These are phyloP conservation scores for Pterulicium gracile DNA, from an alignment of 1,284 basidiomycete genomes.

Conservation along the genomic window DNA sequence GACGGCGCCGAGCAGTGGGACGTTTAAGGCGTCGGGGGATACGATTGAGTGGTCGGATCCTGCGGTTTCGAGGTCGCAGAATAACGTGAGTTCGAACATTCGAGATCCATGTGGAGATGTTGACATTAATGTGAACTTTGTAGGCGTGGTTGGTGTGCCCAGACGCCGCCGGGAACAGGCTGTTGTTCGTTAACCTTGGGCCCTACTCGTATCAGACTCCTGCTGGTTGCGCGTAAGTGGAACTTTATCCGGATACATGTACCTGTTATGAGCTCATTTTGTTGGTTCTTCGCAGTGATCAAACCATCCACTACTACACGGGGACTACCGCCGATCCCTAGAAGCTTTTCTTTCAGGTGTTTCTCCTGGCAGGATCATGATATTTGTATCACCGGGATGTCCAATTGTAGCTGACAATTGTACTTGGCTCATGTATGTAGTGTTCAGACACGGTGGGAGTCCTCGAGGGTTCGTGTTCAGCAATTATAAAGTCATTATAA, in stretches of 20 bases:
- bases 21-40: constrained; percentile 43
- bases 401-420: no score
- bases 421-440: no score
- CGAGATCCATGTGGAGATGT: neutral
- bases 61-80: constrained; percentile 34
- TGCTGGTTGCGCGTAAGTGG: constrained; percentile 33
- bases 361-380: no score
- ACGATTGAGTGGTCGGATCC: constrained; percentile 44
- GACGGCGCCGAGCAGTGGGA: constrained; percentile 35
- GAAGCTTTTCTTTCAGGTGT: no score
- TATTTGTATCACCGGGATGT: no score
- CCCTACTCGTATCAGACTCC: constrained; percentile 47
- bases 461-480: no score
- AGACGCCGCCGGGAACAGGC: constrained; percentile 32
- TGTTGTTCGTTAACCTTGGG: constrained; percentile 47
- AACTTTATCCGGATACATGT: neutral
- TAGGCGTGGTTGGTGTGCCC: constrained; percentile 47
- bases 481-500: no score
- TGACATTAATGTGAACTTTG: constrained; percentile 7
- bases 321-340: constrained; percentile 26
- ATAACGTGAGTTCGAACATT: constrained; percentile 27
- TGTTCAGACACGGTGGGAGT: no score
- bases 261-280: neutral
- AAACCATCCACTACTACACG: constrained; percentile 56
- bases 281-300: constrained; percentile 21